Evolutionary conservation across 257 asterid genomes (phyloP).

Genomic region (Mentha longifolia): DNA sequence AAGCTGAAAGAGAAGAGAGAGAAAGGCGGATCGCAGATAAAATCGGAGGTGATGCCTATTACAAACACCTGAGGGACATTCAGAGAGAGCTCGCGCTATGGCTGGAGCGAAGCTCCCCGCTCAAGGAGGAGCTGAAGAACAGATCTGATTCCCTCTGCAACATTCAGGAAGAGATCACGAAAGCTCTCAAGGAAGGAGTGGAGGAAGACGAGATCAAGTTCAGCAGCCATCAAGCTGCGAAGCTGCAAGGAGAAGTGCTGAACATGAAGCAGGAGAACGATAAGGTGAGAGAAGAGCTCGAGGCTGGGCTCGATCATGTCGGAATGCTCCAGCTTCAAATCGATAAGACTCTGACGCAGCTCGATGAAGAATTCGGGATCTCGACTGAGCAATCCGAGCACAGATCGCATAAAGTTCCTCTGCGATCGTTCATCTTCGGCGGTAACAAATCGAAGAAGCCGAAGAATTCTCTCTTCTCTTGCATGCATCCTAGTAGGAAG

Average conservation of each 20-base stretch:
- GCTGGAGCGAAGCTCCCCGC: slow-evolving; percentile 47
- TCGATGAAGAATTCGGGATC: slow-evolving; percentile 52
- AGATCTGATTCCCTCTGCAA: slow-evolving; percentile 45
- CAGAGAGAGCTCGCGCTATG: slow-evolving; percentile 50
- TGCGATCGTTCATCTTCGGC: slow-evolving; percentile 58
- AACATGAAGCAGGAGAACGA: slow-evolving; percentile 69
- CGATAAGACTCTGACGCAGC: slow-evolving; percentile 38
- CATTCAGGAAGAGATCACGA: slow-evolving; percentile 57
- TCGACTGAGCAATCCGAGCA: slow-evolving; percentile 35
- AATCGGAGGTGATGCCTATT: slow-evolving; percentile 56
- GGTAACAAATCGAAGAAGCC: slow-evolving; percentile 49
- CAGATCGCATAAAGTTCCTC: slow-evolving; percentile 42
- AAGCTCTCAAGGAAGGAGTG: slow-evolving; percentile 48
- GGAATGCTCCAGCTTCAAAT: slow-evolving; percentile 48
- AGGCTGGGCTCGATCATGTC: slow-evolving; percentile 50
- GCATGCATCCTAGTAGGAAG: slow-evolving; percentile 48
- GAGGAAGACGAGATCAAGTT: slow-evolving; percentile 54
- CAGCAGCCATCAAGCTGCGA: slow-evolving; percentile 70
- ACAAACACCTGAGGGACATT: slow-evolving; percentile 61
- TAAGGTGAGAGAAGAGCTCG: slow-evolving; percentile 58
- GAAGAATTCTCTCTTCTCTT: slow-evolving; percentile 52
- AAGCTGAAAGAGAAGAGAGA: slow-evolving; percentile 40
- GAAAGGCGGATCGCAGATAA: slow-evolving; percentile 40
- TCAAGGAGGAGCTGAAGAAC: slow-evolving; percentile 52
- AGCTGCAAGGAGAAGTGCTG: slow-evolving; percentile 61